A percentile compares a stretch with the other conserved stretches of the same genome.
Conservation (phyloP, 2,329 filamentous ascomycete species). For the Epicoccum nigrum region DNA sequence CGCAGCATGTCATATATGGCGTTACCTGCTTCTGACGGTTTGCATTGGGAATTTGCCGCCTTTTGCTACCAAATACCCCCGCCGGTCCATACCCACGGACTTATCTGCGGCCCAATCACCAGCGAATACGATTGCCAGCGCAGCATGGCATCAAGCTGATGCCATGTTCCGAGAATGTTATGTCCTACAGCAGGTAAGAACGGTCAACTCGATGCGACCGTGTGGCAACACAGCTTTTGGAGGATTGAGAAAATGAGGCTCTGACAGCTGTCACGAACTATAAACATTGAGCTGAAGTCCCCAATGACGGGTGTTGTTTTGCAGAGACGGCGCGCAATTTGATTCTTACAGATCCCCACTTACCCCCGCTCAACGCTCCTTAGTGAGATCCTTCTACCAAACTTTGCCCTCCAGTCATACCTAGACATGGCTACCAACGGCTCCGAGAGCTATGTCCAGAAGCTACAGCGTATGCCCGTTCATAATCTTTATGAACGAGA, state of each 20-base stretch:
- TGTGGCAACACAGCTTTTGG: slow-evolving; percentile 33
- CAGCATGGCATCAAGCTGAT: slow-evolving; percentile 37
- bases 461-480: slow-evolving; percentile 40
- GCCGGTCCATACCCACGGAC: slow-evolving; percentile 32
- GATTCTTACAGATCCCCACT: slow-evolving; percentile 32
- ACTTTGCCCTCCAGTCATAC: slow-evolving; percentile 19
- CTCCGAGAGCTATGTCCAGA: slow-evolving; percentile 40
- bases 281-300: slow-evolving; percentile 38
- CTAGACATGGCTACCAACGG: slow-evolving; percentile 35
- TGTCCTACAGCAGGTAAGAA: slow-evolving; percentile 31
- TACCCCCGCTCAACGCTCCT: slow-evolving; percentile 29
- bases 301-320: slow-evolving; percentile 28
- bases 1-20: slow-evolving; percentile 41
- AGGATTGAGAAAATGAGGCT: slow-evolving; percentile 35
- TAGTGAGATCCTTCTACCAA: slow-evolving; percentile 20
- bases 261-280: slow-evolving; percentile 32
- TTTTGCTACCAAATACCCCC: slow-evolving; percentile 31
- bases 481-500: slow-evolving; percentile 1
- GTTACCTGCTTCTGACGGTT: slow-evolving; percentile 32
- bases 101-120: slow-evolving; percentile 38
- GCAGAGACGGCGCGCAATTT: slow-evolving; percentile 31
- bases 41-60: slow-evolving; percentile 33
- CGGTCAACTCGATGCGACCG: slow-evolving; percentile 26
- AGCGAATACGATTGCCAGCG: slow-evolving; percentile 34
- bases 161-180: slow-evolving; percentile 25